Conservation (phyloP, 805 yeast genomes). For the Candida odintsovae region DNA sequence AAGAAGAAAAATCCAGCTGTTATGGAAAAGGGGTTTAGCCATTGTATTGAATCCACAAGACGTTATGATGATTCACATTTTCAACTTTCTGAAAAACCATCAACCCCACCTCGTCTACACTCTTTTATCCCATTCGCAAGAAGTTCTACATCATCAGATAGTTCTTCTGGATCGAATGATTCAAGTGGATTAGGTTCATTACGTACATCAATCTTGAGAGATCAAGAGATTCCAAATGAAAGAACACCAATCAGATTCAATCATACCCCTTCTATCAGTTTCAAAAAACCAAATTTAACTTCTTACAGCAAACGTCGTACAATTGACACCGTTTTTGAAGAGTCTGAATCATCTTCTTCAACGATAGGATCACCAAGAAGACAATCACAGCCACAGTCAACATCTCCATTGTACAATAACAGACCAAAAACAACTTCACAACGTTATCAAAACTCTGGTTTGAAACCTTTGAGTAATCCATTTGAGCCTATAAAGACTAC, state of each 20-base stretch:
- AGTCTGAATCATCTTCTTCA: slow-evolving; percentile 12
- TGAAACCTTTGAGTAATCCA: slow-evolving; percentile 14
- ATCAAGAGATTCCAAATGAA: slow-evolving; percentile 9
- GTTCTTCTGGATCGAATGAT: slow-evolving; percentile 3
- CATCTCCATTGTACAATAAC: slow-evolving; percentile 2
- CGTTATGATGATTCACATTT: slow-evolving; percentile 12
- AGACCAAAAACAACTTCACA: background rate
- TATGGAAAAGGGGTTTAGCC: slow-evolving; percentile 20
- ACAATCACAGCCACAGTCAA: slow-evolving; percentile 4
- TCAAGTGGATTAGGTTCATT: slow-evolving; percentile 9
- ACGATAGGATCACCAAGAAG: background rate
- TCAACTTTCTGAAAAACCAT: background rate
- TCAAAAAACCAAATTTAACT: slow-evolving; percentile 1
- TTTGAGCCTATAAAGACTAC: slow-evolving; percentile 9
- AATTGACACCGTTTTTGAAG: slow-evolving; percentile 25
- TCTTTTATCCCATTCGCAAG: slow-evolving; percentile 1
- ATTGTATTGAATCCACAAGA: slow-evolving; percentile 22
- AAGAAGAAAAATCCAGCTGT: background rate
- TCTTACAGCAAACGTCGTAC: slow-evolving; percentile 6
- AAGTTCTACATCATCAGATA: background rate
- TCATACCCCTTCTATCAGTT: slow-evolving; percentile 5
- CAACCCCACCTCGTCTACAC: background rate
- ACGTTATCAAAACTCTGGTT: slow-evolving; percentile 16
- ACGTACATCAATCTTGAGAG: slow-evolving; percentile 12
- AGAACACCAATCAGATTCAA: background rate